A percentile compares a stretch with the other conserved stretches of the same genome.
Conservation (phyloP, 345 rosid species). For the Gossypium stocksii region DNA sequence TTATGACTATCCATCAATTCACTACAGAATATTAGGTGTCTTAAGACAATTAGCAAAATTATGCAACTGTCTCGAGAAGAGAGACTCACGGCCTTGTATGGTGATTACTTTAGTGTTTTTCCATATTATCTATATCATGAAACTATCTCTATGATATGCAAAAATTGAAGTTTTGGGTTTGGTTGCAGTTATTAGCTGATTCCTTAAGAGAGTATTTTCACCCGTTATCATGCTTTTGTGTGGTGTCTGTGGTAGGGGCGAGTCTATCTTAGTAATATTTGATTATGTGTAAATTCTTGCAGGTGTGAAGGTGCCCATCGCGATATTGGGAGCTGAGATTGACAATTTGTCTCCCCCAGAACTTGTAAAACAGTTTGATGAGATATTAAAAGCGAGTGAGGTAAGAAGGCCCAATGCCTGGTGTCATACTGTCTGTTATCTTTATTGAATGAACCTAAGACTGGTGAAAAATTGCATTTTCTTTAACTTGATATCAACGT, state of each 20-base stretch:
- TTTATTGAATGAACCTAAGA: not conserved
- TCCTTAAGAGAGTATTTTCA: not conserved
- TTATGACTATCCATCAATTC: too few species aligned
- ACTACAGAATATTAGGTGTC: too few species aligned
- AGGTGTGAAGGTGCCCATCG: slow-evolving; percentile 48
- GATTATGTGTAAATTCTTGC: slow-evolving; percentile 12
- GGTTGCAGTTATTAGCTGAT: not conserved
- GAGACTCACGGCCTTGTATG: too few species aligned
- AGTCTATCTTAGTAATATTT: not conserved
- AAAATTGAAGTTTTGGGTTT: not conserved
- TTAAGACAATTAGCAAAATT: too few species aligned
- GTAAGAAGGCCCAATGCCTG: slow-evolving; percentile 22
- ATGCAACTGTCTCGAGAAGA: too few species aligned
- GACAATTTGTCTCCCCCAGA: slow-evolving; percentile 45
- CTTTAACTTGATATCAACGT: too few species aligned
- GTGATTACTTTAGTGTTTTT: not conserved
- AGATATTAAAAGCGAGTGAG: slow-evolving; percentile 37
- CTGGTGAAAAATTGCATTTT: too few species aligned
- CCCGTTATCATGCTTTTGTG: too few species aligned
- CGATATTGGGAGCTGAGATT: slow-evolving; percentile 53
- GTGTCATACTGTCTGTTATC: not conserved
- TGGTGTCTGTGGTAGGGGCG: not conserved
- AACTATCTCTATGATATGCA: not conserved
- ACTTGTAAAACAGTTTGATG: slow-evolving; percentile 49
- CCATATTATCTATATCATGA: not conserved